Base-by-base conservation (phyloP, 441 rosid species). In the Brassica hybrid region DNA sequence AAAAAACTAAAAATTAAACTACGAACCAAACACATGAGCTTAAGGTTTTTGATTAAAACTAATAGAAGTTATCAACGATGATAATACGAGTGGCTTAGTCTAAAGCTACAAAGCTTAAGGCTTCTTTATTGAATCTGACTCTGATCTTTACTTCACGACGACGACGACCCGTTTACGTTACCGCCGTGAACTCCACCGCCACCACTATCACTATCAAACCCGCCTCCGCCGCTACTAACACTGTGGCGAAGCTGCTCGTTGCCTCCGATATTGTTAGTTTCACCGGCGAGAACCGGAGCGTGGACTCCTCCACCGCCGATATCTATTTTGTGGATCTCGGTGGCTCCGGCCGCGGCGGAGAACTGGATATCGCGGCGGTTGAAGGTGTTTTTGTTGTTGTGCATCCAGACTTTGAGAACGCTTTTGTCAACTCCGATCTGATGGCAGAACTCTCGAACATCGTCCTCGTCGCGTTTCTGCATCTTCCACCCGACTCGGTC, bases 351-450 rank as follows among this genome's bases (percentile, higher is more conserved):
- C 56, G 74, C 16, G 34, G 10, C 23, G 30, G 77, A 9, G 43
- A 57, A 56, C 1, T 27, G 43, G 12, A 84, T 83, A 60, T 82
- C 83, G 41, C 85, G 91, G 8, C 75, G 91, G 7, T 69, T 89
- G 1, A 87, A 82, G 18, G 84, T 89, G 83, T 85, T 94, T 85
- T 94, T 94, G 80, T 94, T 93, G 80, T 94, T 94, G 67, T 93
- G 98, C 97, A 93, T 94, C 99, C 97, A 93, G 0, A 94, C 99
- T 69, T 94, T 94, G 48, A 94, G 80, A 7, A 89, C 98, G 0
- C 83, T 82, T 77, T 83, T 90, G 18, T 93, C 94, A 32, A 93
- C 90, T 12, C 92, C 94, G 45, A 91, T 81, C 59, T 90, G 88
- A 21, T 72, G 75, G 80, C 99, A 93, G 48, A 95, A 89, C 3